Percentiles rank a stretch among this genome's conserved stretches.
These are phyloP conservation scores for Fusarium sp. DNA, from an alignment of 2,329 filamentous ascomycete species.

Conservation along the genomic window DNA sequence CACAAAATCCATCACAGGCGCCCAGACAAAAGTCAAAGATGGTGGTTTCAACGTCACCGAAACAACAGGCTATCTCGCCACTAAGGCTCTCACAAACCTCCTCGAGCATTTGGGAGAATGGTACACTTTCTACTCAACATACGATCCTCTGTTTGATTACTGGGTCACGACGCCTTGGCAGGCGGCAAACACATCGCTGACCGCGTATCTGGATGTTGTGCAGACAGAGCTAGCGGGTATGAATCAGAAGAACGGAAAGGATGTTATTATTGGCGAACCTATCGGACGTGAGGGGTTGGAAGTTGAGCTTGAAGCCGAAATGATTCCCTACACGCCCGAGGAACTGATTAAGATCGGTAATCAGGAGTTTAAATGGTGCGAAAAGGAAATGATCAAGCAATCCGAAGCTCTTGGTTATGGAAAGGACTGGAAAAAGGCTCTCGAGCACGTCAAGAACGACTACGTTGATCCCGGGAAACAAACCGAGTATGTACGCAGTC, in stretches of 20 bases:
- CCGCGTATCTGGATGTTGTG: slow-evolving; percentile 11
- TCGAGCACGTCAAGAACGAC: slow-evolving; percentile 35
- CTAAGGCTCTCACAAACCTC: slow-evolving; percentile 16
- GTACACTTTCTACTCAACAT: slow-evolving; percentile 36
- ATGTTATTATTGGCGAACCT: slow-evolving; percentile 25
- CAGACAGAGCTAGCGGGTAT: slow-evolving; percentile 25
- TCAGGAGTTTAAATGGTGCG: slow-evolving; percentile 36
- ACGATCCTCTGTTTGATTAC: slow-evolving; percentile 35
- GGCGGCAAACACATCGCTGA: slow-evolving; percentile 3
- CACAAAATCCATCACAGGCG: slow-evolving; percentile 21
- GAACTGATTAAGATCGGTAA: slow-evolving; percentile 35
- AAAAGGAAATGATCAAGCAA: slow-evolving; percentile 38
- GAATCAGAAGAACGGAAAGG: slow-evolving; percentile 23
- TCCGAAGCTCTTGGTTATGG: slow-evolving; percentile 31
- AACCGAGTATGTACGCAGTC: slow-evolving; percentile 19
- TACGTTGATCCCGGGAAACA: slow-evolving; percentile 38
- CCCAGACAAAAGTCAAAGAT: slow-evolving; percentile 19
- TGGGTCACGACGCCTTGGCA: slow-evolving; percentile 39
- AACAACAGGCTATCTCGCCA: slow-evolving; percentile 31
- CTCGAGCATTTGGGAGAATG: slow-evolving; percentile 26
- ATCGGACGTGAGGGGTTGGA: slow-evolving; percentile 31
- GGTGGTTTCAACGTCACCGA: slow-evolving; percentile 29
- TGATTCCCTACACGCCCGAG: slow-evolving; percentile 33
- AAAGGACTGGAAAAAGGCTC: slow-evolving; percentile 32
- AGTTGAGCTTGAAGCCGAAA: slow-evolving; percentile 35